These are phyloP conservation scores for Gloeophyllum trabeum DNA, from an alignment of 768 basidiomycete genomes.

Conservation along the genomic window DNA sequence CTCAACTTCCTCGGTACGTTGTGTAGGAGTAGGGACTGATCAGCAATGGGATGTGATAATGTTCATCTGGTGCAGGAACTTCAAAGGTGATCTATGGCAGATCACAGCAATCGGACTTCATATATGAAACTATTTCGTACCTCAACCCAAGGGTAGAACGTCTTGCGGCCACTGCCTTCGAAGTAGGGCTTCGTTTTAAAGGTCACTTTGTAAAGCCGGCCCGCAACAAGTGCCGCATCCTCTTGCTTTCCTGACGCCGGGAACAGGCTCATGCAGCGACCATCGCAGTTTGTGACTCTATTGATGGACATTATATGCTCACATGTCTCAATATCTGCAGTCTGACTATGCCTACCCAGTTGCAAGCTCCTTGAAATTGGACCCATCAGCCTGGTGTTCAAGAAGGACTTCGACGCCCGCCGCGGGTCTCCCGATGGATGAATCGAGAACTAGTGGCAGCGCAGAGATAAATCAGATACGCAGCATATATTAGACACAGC, in stretches of 20 bases:
- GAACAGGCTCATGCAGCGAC: conserved; percentile 72
- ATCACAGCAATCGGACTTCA: neutral
- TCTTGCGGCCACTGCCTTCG: conserved; percentile 42
- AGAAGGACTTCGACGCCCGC: conserved; percentile 54
- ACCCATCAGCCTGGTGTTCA: conserved; percentile 31
- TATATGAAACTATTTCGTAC: conserved; percentile 25
- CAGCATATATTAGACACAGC: neutral
- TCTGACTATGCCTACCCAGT: conserved; percentile 47
- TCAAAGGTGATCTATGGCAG: conserved; percentile 66
- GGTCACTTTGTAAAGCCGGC: conserved; percentile 67
- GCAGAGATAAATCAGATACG: too few species aligned
- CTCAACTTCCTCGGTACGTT: conserved; percentile 82
- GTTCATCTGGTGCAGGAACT: conserved; percentile 61
- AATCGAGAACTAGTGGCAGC: conserved; percentile 73
- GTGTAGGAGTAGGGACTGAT: conserved; percentile 89
- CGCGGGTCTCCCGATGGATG: conserved; percentile 75
- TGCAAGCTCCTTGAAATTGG: conserved; percentile 42
- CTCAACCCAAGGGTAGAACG: conserved; percentile 90
- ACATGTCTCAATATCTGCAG: too few species aligned
- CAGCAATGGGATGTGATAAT: conserved; percentile 86
- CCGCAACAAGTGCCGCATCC: conserved; percentile 33
- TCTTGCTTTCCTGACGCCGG: conserved; percentile 38
- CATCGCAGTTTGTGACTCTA: conserved; percentile 72
- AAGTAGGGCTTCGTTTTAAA: conserved; percentile 85
- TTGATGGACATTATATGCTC: too few species aligned